Evolutionary conservation across 1,139 yeast species (phyloP), one percentile per base, ranked within the genome.

Genomic region (Candida sp.): DNA sequence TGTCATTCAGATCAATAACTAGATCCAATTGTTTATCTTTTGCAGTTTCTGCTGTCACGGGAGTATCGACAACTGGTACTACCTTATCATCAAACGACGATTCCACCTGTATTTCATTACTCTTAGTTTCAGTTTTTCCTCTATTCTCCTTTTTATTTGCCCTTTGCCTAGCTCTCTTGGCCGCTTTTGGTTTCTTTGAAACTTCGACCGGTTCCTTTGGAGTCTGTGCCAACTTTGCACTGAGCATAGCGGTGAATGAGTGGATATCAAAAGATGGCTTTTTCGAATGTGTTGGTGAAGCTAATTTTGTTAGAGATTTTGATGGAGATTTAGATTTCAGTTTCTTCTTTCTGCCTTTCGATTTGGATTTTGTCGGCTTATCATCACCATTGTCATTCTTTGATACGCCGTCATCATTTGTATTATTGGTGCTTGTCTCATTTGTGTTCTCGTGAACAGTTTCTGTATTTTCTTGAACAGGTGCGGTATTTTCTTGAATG

Each of bases 161-260:
- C 19, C 19, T 15, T 25, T 25, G 29, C 29, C 29, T 25, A 11
- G 29, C 29, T 25, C 29, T 25, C 11, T 25, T 25, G 29, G 29
- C 29, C 11, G 29, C 29, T 32, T 32, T 32, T 9, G 7, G 23
- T 19, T 34, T 21, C 23, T 9, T 34, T 15, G 36, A n/a, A 11
- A 21, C 23, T 8, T 34, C 22, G 8, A 34, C 23, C 22, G 9
- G 9, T 19, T 34, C 36, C 23, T 8, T 34, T 19, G 11, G 36
- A 15, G 36, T 34, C 11, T 34, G 23, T n/a, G 39, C 21, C 29
- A 61, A 52, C 41, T 59, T 60, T 3, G 61, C 57, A 30, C 52
- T 60, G 22, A 62, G 44, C 54, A 61, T 49, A 1, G 66, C 65
- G 1, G 66, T 62, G 43, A 61, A 62, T 2, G 64, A 58, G 45